phyloP scores from a whole-genome alignment of 176 grass and related monocot genomes.

The Juncus inflexus region DNA sequence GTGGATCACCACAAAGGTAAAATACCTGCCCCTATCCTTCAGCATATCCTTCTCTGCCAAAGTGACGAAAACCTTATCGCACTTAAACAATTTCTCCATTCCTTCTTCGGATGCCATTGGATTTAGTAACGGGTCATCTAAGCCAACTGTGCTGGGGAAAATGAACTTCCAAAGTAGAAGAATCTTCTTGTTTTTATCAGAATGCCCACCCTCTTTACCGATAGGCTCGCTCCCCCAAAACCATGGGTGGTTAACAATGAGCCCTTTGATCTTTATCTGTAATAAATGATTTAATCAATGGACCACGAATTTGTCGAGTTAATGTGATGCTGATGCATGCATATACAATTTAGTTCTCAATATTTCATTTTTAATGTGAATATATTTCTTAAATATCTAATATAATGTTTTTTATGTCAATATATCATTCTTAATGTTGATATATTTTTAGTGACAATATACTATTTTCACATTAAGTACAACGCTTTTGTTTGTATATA shows the following conservation, averaged over 20 bases:
- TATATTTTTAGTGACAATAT: too few species aligned
- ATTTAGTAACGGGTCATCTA: conserved; percentile 51
- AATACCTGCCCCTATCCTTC: conserved; percentile 20
- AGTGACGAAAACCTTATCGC: conserved; percentile 15
- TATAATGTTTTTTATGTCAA: too few species aligned
- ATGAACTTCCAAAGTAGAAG: conserved; percentile 32
- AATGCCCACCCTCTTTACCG: not conserved
- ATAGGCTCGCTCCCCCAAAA: conserved; percentile 26
- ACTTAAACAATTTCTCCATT: conserved; percentile 25
- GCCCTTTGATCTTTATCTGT: conserved; percentile 32
- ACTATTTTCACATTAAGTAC: too few species aligned
- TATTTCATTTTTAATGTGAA: too few species aligned
- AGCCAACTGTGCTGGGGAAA: conserved; percentile 17
- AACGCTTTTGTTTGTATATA: too few species aligned
- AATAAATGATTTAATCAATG: conserved; percentile 21
- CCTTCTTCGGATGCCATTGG: conserved; percentile 34
- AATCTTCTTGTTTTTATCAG: not conserved
- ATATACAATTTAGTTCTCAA: too few species aligned
- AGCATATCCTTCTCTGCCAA: conserved; percentile 32
- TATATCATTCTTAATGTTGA: too few species aligned
- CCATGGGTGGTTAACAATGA: conserved; percentile 28
- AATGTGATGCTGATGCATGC: too few species aligned
- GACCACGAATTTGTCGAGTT: too few species aligned
- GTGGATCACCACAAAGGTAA: too few species aligned
- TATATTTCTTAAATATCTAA: too few species aligned